A percentile compares a stretch with the other conserved stretches of the same genome.
Evolutionary conservation across 2,329 filamentous ascomycete genomes (phyloP).

Genomic region (Lasiodiplodia gonubiensis): DNA sequence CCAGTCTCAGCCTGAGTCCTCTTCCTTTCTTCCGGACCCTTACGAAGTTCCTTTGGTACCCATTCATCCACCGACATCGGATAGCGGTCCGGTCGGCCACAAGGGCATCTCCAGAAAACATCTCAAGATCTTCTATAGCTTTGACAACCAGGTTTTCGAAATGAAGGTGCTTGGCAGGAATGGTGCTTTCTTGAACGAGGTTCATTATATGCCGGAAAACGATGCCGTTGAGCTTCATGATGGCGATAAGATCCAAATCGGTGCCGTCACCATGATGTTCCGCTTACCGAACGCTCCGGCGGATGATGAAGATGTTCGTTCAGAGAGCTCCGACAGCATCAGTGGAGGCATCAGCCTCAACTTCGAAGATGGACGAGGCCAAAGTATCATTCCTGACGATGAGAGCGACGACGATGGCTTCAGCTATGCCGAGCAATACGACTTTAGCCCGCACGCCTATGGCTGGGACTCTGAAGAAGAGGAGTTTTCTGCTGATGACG

Average conservation of each 20-base stretch:
- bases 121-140: slow-evolving; percentile 73
- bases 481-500: slow-evolving; percentile 30
- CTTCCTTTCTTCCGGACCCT: slow-evolving; percentile 64
- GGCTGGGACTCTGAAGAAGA: slow-evolving; percentile 29
- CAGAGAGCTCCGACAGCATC: slow-evolving; percentile 40
- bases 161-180: slow-evolving; percentile 68
- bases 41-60: slow-evolving; percentile 69
- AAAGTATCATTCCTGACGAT: slow-evolving; percentile 54
- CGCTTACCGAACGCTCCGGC: slow-evolving; percentile 68
- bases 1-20: slow-evolving; percentile 46
- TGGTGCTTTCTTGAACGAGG: slow-evolving; percentile 71
- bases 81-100: slow-evolving; percentile 53
- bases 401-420: slow-evolving; percentile 30
- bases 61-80: slow-evolving; percentile 70
- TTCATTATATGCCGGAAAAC: slow-evolving; percentile 57
- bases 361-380: slow-evolving; percentile 68
- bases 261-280: slow-evolving; percentile 71
- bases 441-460: slow-evolving; percentile 25
- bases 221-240: slow-evolving; percentile 65
- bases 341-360: slow-evolving; percentile 72
- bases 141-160: slow-evolving; percentile 67
- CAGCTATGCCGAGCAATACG: slow-evolving; percentile 23
- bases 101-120: slow-evolving; percentile 77
- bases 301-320: slow-evolving; percentile 57
- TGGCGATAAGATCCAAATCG: slow-evolving; percentile 72